phyloP scores from a whole-genome alignment of 352 stramenopile genomes.

The Elongisporangium anandrum region DNA sequence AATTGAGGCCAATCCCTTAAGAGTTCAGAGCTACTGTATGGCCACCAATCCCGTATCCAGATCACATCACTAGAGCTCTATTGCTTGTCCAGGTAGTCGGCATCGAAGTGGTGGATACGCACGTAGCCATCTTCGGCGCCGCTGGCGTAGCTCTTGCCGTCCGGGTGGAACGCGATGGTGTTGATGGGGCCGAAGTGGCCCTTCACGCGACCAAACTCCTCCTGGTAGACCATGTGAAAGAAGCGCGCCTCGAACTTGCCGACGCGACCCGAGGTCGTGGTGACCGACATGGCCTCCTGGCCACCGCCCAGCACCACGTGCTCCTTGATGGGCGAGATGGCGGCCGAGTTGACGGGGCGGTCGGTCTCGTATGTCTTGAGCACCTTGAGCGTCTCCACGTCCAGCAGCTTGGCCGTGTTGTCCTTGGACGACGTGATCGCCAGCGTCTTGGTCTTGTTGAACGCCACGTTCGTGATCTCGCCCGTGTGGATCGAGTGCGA shows the following conservation, averaged over 20 bases:
- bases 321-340: conserved; percentile 96
- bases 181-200: conserved; percentile 99
- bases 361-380: conserved; percentile 99
- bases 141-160: conserved; percentile 98
- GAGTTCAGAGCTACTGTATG: too few relatives aligned
- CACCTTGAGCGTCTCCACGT: conserved; percentile 93
- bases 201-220: conserved; percentile 98
- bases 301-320: conserved; percentile 96
- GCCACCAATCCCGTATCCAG: too few relatives aligned
- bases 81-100: too few relatives aligned
- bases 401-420: conserved; percentile 96
- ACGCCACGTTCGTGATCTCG: conserved; percentile 95
- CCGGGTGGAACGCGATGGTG: conserved; percentile 97
- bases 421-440: conserved; percentile 97
- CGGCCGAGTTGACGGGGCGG: conserved; percentile 97
- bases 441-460: conserved; percentile 96
- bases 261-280: conserved; percentile 90
- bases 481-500: conserved; percentile 92
- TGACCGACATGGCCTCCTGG: conserved; percentile 99
- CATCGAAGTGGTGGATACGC: conserved; percentile 93
- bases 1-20: too few relatives aligned
- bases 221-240: conserved; percentile 98
- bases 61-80: too few relatives aligned
- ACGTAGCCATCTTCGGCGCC: conserved; percentile 98
- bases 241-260: conserved; percentile 96